A percentile compares a stretch with the other conserved stretches of the same genome.
Conservation (phyloP, 306 rosid species). For the Sicyos edulis region DNA sequence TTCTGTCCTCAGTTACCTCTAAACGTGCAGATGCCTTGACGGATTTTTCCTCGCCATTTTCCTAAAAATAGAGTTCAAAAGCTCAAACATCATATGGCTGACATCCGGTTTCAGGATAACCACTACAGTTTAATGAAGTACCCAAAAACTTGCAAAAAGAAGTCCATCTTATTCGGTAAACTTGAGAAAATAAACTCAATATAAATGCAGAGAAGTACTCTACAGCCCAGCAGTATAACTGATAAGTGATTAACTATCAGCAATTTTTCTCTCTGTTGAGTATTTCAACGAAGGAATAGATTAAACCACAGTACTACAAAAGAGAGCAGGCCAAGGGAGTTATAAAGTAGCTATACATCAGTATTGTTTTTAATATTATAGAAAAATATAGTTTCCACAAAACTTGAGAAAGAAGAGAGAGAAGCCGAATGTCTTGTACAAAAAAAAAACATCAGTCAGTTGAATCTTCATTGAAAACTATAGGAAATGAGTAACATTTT, state of each 20-base stretch:
- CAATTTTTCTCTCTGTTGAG: not conserved
- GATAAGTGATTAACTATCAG: not conserved
- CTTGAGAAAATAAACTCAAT: not conserved
- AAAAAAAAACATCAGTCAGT: not conserved
- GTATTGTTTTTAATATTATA: not conserved
- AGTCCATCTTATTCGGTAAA: not conserved
- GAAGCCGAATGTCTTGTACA: not conserved
- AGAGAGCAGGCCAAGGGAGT: not conserved
- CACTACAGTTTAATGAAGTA: not conserved
- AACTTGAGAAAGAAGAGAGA: not conserved
- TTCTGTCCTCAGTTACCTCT: slow-evolving; percentile 16
- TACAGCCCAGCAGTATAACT: not conserved
- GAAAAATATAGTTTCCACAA: slow-evolving; percentile 4
- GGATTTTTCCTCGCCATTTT: slow-evolving; percentile 7
- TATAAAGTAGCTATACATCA: not conserved
- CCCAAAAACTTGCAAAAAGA: not conserved
- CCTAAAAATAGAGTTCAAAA: slow-evolving; percentile 20
- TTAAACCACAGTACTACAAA: not conserved
- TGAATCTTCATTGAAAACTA: slow-evolving; percentile 1
- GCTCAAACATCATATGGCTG: not conserved
- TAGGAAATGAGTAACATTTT: not conserved
- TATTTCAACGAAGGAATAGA: not conserved
- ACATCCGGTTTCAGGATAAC: not conserved
- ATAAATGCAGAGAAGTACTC: not conserved
- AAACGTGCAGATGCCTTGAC: slow-evolving; percentile 11